Percentiles rank a stretch among this genome's conserved stretches.
Evolutionary conservation across 2,329 filamentous ascomycete genomes (phyloP).

Genomic region (Colletotrichum orbiculare): DNA sequence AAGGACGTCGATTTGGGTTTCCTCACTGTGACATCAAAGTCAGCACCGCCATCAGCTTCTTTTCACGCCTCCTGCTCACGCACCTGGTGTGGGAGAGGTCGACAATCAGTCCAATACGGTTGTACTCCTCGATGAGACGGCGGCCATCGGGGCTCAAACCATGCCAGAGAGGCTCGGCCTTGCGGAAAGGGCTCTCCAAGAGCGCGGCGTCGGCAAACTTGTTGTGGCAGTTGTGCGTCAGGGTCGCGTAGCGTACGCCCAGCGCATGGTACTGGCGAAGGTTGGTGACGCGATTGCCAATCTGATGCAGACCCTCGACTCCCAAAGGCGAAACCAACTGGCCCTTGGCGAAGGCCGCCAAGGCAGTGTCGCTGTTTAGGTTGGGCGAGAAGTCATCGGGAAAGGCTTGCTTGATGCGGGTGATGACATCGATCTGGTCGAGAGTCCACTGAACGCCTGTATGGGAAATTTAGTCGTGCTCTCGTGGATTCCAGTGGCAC

Average conservation of each 20-base stretch:
- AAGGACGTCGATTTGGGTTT: constrained; percentile 88
- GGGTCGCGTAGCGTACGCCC: constrained; percentile 86
- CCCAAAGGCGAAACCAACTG: constrained; percentile 82
- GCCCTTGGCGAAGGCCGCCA: constrained; percentile 68
- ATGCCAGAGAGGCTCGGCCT: constrained; percentile 70
- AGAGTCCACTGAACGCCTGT: constrained; percentile 74
- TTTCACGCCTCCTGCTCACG: not conserved
- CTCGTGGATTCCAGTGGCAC: not conserved
- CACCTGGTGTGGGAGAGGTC: constrained; percentile 79
- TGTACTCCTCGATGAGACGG: constrained; percentile 86
- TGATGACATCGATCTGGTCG: constrained; percentile 80
- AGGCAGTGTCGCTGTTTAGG: constrained; percentile 69
- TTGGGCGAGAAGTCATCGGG: constrained; percentile 76
- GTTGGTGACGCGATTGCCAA: constrained; percentile 84
- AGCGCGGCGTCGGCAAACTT: constrained; percentile 87
- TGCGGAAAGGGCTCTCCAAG: constrained; percentile 60
- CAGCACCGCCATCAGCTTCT: not conserved
- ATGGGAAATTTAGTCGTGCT: constrained; percentile 6
- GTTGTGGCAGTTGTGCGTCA: constrained; percentile 96
- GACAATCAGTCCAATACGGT: constrained; percentile 92
- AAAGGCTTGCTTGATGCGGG: constrained; percentile 71
- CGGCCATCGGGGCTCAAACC: constrained; percentile 80
- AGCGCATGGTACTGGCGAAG: constrained; percentile 80
- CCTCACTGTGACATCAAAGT: constrained; percentile 58
- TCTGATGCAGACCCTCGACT: constrained; percentile 91